Evolutionary conservation across 768 basidiomycete species (phyloP).

Genomic region (Lentinula sp.): DNA sequence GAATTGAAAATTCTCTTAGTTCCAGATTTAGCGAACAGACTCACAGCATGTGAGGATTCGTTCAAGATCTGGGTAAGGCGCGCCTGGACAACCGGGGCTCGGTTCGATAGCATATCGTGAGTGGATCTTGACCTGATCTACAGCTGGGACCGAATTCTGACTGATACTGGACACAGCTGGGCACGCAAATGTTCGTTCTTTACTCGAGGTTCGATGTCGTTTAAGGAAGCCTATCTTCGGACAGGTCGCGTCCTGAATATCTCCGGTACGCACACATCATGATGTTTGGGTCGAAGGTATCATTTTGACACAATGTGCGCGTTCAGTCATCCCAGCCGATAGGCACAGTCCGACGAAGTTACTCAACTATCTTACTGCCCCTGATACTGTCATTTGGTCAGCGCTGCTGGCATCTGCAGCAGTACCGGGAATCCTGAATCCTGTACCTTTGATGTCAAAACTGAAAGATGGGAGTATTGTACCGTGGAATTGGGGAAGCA

Average conservation of each 20-base stretch:
- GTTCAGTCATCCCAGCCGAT: constrained; percentile 74
- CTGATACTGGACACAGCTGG: constrained; percentile 1
- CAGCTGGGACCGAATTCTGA: neutral
- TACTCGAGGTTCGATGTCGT: constrained; percentile 90
- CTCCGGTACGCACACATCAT: constrained; percentile 28
- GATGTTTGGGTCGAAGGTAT: too few relatives aligned
- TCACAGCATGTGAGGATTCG: constrained; percentile 80
- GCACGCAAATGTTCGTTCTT: constrained; percentile 74
- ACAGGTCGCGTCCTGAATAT: constrained; percentile 94
- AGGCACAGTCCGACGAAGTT: constrained; percentile 93
- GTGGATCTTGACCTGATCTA: neutral
- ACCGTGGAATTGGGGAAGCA: constrained; percentile 93
- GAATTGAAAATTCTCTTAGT: constrained; percentile 75
- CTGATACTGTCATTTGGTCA: constrained; percentile 83
- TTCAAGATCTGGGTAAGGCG: constrained; percentile 37
- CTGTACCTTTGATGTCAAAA: constrained; percentile 94
- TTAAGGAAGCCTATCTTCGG: constrained; percentile 87
- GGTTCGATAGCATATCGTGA: constrained; percentile 77
- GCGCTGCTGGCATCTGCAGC: constrained; percentile 86
- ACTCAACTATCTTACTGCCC: constrained; percentile 93
- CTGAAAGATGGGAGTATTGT: constrained; percentile 70
- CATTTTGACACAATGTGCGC: neutral
- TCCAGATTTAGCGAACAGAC: constrained; percentile 77
- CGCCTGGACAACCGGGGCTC: constrained; percentile 83
- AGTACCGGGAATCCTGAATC: constrained; percentile 92